A percentile compares a stretch with the other conserved stretches of the same genome.
These are phyloP conservation scores for grape (Vitis vinifera) DNA, from an alignment of 164 flowering plant species.

Conservation along the genomic window DNA sequence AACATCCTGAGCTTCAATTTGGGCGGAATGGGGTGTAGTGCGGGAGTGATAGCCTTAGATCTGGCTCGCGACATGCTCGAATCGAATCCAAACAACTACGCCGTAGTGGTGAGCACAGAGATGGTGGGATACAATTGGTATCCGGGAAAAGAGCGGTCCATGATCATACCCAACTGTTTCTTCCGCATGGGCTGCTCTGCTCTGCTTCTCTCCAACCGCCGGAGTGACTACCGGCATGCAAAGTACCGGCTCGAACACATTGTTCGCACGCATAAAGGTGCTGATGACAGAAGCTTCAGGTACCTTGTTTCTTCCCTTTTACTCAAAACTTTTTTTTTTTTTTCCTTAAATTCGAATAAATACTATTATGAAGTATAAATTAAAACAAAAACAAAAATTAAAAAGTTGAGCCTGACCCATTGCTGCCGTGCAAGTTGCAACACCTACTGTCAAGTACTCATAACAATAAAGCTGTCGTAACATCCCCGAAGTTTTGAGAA, in stretches of 20 bases:
- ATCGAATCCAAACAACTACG: slow-evolving; percentile 74
- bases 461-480: no score
- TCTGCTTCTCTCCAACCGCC: slow-evolving; percentile 75
- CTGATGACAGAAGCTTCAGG: slow-evolving; percentile 91
- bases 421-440: no score
- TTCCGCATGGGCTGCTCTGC: slow-evolving; percentile 97
- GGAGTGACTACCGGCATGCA: slow-evolving; percentile 64
- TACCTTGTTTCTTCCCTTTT: not conserved
- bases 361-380: no score
- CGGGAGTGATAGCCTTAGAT: slow-evolving; percentile 71
- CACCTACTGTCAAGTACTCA: no score
- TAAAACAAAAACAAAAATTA: no score
- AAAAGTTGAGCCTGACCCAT: no score
- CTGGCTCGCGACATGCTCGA: slow-evolving; percentile 87
- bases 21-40: slow-evolving; percentile 95
- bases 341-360: no score
- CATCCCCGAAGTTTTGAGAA: no score
- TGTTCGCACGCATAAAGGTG: slow-evolving; percentile 89
- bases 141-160: slow-evolving; percentile 70
- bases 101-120: slow-evolving; percentile 88
- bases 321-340: not conserved
- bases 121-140: slow-evolving; percentile 88
- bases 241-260: slow-evolving; percentile 88
- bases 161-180: slow-evolving; percentile 88
- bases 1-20: slow-evolving; percentile 83